These are phyloP conservation scores for Microbotryum intermedium DNA, from an alignment of 1,284 basidiomycete genomes.

Conservation along the genomic window DNA sequence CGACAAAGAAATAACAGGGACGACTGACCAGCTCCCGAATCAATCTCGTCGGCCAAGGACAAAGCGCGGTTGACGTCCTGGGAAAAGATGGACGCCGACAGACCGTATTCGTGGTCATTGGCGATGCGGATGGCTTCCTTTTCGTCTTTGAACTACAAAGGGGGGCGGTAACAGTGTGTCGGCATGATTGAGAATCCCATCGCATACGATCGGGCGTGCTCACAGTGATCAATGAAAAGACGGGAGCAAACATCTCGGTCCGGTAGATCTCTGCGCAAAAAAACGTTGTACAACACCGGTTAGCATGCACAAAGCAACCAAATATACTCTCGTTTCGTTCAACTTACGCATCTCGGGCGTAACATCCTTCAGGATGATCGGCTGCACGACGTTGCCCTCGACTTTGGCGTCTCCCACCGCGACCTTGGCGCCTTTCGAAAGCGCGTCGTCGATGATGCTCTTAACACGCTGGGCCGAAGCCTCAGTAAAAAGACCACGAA, in stretches of 20 bases:
- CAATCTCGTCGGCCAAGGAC: conserved; percentile 41
- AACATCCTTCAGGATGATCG: conserved; percentile 49
- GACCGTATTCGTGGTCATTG: conserved; percentile 41
- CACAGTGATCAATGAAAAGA: conserved; percentile 37
- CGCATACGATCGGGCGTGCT: too few relatives aligned
- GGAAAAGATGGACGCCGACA: conserved; percentile 51
- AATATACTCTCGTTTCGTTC: conserved; percentile 33
- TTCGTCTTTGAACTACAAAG: conserved; percentile 19
- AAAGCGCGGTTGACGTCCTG: conserved; percentile 46
- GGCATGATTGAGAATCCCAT: neutral
- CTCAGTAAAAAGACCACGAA: conserved; percentile 47
- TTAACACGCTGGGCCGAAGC: conserved; percentile 49
- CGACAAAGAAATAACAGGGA: too few relatives aligned
- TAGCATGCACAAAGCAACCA: neutral
- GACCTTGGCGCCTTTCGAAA: conserved; percentile 49
- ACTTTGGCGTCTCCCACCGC: conserved; percentile 46
- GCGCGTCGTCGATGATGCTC: conserved; percentile 48
- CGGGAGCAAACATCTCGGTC: conserved; percentile 54
- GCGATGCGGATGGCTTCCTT: conserved; percentile 35
- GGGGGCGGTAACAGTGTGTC: neutral
- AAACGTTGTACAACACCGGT: neutral
- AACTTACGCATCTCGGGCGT: conserved; percentile 48
- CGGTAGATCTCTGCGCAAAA: conserved; percentile 12
- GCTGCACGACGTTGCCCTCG: conserved; percentile 44
- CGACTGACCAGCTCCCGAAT: neutral